Conservation (phyloP, 345 rosid species). For the Citrus cavaleriei region DNA sequence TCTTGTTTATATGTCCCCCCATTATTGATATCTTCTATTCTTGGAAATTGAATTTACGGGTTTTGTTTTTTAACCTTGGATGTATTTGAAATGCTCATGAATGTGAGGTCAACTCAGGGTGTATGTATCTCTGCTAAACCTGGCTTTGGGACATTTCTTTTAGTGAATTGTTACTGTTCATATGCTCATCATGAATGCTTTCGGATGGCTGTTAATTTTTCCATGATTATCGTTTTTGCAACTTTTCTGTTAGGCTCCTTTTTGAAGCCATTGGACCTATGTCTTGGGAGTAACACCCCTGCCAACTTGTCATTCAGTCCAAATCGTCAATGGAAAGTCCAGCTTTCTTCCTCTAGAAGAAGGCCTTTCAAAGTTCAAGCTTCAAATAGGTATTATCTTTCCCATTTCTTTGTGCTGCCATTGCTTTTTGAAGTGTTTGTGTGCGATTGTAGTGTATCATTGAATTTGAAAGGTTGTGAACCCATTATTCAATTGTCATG, state of each 20-base stretch:
- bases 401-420: neutral
- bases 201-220: neutral
- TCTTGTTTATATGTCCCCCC: neutral
- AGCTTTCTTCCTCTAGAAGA: conserved; percentile 38
- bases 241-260: conserved; percentile 31
- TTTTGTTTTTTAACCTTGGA: neutral
- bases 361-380: conserved; percentile 56
- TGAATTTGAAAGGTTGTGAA: neutral
- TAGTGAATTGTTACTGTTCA: neutral
- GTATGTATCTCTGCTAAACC: neutral
- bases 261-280: conserved; percentile 31
- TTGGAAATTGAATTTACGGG: neutral
- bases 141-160: neutral
- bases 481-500: neutral
- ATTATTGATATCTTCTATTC: neutral
- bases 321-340: conserved; percentile 34
- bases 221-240: neutral
- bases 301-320: conserved; percentile 46
- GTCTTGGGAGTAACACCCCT: conserved; percentile 23
- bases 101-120: neutral
- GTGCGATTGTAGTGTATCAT: neutral
- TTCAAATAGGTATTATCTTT: conserved; percentile 42
- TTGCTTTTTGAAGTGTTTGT: neutral
- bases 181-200: neutral
- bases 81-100: neutral